Evolutionary conservation across 441 rosid genomes (phyloP).

Genomic region (Codiaeum variegatum): DNA sequence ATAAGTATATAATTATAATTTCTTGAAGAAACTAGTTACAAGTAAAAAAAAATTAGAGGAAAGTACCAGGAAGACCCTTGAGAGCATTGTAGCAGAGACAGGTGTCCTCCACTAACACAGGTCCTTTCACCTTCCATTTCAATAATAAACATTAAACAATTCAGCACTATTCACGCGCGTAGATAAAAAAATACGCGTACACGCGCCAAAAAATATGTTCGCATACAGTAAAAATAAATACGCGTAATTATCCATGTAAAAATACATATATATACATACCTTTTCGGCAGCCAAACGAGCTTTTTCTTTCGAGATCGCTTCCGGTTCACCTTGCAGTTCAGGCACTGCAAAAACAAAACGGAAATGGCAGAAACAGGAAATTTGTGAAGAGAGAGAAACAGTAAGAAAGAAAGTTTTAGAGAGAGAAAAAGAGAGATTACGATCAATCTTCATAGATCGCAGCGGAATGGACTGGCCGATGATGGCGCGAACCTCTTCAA

Average conservation of each 20-base stretch:
- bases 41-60: no score
- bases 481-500: conserved; percentile 87
- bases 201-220: background rate
- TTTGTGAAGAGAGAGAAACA: background rate
- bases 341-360: conserved; percentile 45
- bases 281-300: conserved; percentile 88
- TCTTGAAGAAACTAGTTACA: no score
- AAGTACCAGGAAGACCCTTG: conserved; percentile 95
- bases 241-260: background rate
- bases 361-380: background rate
- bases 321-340: conserved; percentile 93
- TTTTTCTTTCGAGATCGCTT: conserved; percentile 77
- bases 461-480: conserved; percentile 84
- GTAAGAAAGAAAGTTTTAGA: background rate
- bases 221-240: no score
- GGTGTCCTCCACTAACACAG: conserved; percentile 94
- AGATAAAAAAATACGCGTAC: background rate
- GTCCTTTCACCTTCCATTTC: conserved; percentile 67
- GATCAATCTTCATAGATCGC: conserved; percentile 78
- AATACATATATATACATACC: conserved; percentile 30
- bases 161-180: background rate
- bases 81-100: conserved; percentile 93
- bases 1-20: background rate
- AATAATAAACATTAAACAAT: background rate
- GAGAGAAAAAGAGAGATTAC: conserved; percentile 32